Base-by-base conservation (phyloP, 108 stramenopile species). In the Skeletonema marinoi region DNA sequence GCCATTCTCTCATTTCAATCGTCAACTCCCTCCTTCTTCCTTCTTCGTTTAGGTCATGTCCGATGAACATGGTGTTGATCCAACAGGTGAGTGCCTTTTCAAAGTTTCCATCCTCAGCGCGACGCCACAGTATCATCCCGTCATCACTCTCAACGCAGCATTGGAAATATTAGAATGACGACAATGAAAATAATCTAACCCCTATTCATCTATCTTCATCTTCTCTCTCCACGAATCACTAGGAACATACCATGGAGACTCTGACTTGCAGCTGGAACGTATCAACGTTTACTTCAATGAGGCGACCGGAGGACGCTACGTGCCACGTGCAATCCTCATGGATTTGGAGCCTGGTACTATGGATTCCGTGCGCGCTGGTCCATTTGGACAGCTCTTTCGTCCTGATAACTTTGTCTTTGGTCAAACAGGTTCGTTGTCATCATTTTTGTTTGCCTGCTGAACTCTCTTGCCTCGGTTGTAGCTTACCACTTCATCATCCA, bases 331-430 rank as follows among this genome's bases (percentile, higher is more conserved):
- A 56, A 81, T 95, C 64, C 85, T 93, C n/a, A 96, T 92, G 69
- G 95, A 96, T 86, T 82, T 96, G 65, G 95, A 96, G 82, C 95
- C 95, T 70, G 95, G 95, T 56, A 96, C 95, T 71, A 96, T 96
- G 95, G 95, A 96, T 76, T 82, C 95, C 42, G 90, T 96, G 46
- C 92, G 95, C 63, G 82, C 83, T 60, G 90, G 91, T 58, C 74
- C 88, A 21, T 94, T 82, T 70, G 92, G 92, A 36, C 48, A 85
- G 60, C 88, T 98, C 56, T 98, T 97, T 91, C 90, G 96, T 59
- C 97, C 97, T 21, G 97, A 98, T 70, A 98, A 98, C 93, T 97
- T 97, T 77, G 93, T 98, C 60, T 96, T 95, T 81, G 97, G 97
- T 60, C 96, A 97, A 83, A 88, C 90, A 25, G 95, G 87, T 50